Percentiles rank a stretch among this genome's conserved stretches.
phyloP scores from a whole-genome alignment of 345 rosid species.

The Ceriops tagal region DNA sequence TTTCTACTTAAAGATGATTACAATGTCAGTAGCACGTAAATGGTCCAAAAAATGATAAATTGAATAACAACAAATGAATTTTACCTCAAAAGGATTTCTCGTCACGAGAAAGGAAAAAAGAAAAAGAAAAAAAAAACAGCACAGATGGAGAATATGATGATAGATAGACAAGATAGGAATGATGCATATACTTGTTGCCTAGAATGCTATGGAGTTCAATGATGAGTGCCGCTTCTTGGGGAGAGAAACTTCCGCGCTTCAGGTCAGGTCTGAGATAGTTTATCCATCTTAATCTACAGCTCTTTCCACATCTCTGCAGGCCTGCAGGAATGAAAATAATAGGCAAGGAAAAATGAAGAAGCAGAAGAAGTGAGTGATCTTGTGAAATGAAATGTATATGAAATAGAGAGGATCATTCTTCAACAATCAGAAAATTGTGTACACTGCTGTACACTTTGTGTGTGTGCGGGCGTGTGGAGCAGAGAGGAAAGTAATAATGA shows the following conservation, averaged over 20 bases:
- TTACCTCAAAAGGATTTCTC: too few species aligned
- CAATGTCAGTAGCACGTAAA: too few species aligned
- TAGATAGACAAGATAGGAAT: not conserved
- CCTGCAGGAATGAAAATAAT: constrained; percentile 35
- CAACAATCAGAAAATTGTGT: too few species aligned
- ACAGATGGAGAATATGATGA: not conserved
- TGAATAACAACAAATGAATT: too few species aligned
- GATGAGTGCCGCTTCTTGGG: constrained; percentile 86
- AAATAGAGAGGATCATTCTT: too few species aligned
- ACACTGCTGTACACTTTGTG: too few species aligned
- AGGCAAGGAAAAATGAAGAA: not conserved
- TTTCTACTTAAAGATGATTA: too few species aligned
- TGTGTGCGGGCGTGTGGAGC: not conserved
- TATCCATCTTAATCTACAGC: constrained; percentile 95
- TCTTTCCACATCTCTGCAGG: constrained; percentile 95
- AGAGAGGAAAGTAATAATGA: not conserved
- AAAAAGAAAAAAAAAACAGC: not conserved
- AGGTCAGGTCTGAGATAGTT: constrained; percentile 87
- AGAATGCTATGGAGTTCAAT: constrained; percentile 89
- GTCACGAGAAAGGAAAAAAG: not conserved
- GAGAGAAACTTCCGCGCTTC: constrained; percentile 96
- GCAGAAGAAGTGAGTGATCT: not conserved
- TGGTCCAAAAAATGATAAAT: too few species aligned
- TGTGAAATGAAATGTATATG: not conserved
- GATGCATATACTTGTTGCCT: constrained; percentile 66